A percentile compares a stretch with the other conserved stretches of the same genome.
Conservation (phyloP, 2,329 filamentous ascomycete species). For the Lecanicillium sp. region DNA sequence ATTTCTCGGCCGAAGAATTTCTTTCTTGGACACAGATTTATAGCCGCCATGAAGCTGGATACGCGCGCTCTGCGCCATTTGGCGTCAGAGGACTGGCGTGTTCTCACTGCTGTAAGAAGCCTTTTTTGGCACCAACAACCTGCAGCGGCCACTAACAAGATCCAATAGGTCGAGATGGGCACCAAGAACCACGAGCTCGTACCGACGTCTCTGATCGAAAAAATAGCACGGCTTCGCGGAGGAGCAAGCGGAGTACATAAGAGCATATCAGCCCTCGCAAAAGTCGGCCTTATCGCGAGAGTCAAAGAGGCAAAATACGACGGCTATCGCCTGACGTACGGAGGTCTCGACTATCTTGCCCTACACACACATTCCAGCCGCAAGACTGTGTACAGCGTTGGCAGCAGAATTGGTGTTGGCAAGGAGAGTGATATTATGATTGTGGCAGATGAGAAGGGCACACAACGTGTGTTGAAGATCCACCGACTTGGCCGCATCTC, state of each 20-base stretch:
- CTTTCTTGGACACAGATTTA: not conserved
- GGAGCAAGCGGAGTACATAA: constrained; percentile 73
- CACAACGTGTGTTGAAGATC: constrained; percentile 84
- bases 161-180: constrained; percentile 73
- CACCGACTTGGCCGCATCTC: constrained; percentile 92
- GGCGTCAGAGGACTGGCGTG: constrained; percentile 87
- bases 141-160: constrained; percentile 27
- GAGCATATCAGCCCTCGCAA: constrained; percentile 85
- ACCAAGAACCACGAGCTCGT: constrained; percentile 97
- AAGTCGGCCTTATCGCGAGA: constrained; percentile 82
- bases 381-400: constrained; percentile 81
- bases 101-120: constrained; percentile 73
- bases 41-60: constrained; percentile 76
- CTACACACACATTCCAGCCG: constrained; percentile 80
- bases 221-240: constrained; percentile 72
- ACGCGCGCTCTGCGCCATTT: constrained; percentile 90
- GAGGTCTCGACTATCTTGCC: constrained; percentile 94
- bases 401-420: constrained; percentile 88
- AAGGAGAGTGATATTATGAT: constrained; percentile 98
- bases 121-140: constrained; percentile 15
- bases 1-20: too few relatives aligned
- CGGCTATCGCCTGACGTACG: constrained; percentile 93
- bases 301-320: constrained; percentile 97
- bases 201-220: constrained; percentile 79
- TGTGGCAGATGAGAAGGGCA: constrained; percentile 71